Evolutionary conservation across 2,329 filamentous ascomycete genomes (phyloP), one percentile per base, ranked within the genome.

Genomic region (Aspergillus fijiensis): DNA sequence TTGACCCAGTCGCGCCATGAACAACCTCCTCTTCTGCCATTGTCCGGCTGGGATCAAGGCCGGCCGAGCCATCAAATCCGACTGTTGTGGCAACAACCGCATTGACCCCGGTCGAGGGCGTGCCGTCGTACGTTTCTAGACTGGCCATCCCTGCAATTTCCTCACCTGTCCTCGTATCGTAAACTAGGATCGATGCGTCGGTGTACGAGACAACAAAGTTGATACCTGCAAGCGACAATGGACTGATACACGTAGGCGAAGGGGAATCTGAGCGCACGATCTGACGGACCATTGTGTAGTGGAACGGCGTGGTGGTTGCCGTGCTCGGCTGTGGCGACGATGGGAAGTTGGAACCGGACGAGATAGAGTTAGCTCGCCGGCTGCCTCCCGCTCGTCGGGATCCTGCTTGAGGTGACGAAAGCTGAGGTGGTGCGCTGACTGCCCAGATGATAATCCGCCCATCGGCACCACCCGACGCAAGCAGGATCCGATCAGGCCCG

Each of bases 361-460:
- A 96, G 79, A 97, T 95, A 25, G 92, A 96, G 76, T 97, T 93
- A 60, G 90, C 92, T 63, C 94, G 85, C 57, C 93, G 87, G 67
- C 92, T 91, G 23, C 92, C 91, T 63, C 89, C 87, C 57, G 86
- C 87, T 69, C 90, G 84, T 67, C 91, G 83, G 48, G 84, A 85
- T 50, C 87, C 88, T 11, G 89, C 87, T 67, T 92, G 89, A 9
- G 92, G 92, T 11, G 92, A 94, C 33, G 89, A 89, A 55, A 92
- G 79, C 69, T 96, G 92, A 9, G 94, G 94, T 27, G 95, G 94
- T 35, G 92, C 87, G 70, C 91, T 96, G 61, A 98, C 89, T 21
- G 93, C 91, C 95, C 95, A 99, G 21, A 99, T 86, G 67, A 96
- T 91, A 60, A 98, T 89, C 3, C 88, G 90, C 10, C 94, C 94